Conservation (phyloP, 352 stramenopile species). For the Nothophytophthora sp. region DNA sequence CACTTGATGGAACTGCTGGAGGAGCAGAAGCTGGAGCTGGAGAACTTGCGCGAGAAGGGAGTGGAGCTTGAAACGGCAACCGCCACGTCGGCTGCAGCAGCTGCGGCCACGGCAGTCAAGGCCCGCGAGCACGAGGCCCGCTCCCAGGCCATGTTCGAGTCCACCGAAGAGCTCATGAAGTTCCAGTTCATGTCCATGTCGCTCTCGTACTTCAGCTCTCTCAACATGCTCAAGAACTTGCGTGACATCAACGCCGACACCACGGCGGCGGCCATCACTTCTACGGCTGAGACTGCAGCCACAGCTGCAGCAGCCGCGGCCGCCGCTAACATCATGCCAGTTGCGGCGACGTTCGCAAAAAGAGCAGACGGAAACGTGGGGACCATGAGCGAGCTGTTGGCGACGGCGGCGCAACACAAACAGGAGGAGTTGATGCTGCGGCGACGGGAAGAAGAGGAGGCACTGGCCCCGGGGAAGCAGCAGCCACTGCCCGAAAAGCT, state of each 20-base stretch:
- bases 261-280: slow-evolving; percentile 84
- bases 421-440: slow-evolving; percentile 66
- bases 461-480: slow-evolving; percentile 40
- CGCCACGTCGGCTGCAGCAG: slow-evolving; percentile 90
- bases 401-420: slow-evolving; percentile 68
- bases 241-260: slow-evolving; percentile 94
- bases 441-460: slow-evolving; percentile 60
- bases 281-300: slow-evolving; percentile 89
- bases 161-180: slow-evolving; percentile 96
- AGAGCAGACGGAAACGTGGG: slow-evolving; percentile 68
- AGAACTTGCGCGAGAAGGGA: slow-evolving; percentile 89
- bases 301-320: slow-evolving; percentile 83
- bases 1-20: slow-evolving; percentile 94
- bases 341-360: slow-evolving; percentile 24
- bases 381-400: slow-evolving; percentile 62
- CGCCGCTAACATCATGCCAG: slow-evolving; percentile 85
- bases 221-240: slow-evolving; percentile 95
- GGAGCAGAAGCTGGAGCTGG: slow-evolving; percentile 93
- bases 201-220: slow-evolving; percentile 93
- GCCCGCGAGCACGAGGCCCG: slow-evolving; percentile 91
- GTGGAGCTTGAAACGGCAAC: slow-evolving; percentile 92
- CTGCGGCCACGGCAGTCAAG: slow-evolving; percentile 88
- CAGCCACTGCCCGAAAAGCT: slow-evolving; percentile 78
- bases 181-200: slow-evolving; percentile 98
- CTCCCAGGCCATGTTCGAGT: slow-evolving; percentile 91